Evolutionary conservation across 2,329 filamentous ascomycete genomes (phyloP).

Genomic region (Pyricularia grisea): DNA sequence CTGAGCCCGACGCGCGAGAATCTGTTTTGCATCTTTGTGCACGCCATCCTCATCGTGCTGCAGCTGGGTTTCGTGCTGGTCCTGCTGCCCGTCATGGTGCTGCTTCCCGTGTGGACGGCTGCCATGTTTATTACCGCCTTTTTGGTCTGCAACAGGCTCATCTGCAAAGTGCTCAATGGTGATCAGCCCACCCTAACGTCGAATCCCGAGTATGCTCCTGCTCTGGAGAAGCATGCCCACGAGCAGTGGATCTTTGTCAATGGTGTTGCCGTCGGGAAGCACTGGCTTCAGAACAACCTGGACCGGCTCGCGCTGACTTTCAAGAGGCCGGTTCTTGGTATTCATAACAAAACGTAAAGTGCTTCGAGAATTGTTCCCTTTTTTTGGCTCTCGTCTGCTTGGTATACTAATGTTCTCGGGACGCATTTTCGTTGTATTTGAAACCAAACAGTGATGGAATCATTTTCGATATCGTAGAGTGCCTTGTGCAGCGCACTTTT

Average conservation of each 20-base stretch:
- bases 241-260: conserved; percentile 80
- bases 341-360: conserved; percentile 61
- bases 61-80: conserved; percentile 48
- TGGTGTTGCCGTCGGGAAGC: conserved; percentile 55
- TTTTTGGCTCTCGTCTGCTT: neutral
- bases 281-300: conserved; percentile 63
- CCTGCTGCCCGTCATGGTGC: conserved; percentile 40
- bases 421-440: neutral
- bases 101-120: conserved; percentile 41
- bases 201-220: conserved; percentile 40
- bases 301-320: conserved; percentile 65
- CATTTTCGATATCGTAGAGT: conserved; percentile 69
- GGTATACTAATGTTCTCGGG: neutral
- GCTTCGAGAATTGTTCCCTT: neutral
- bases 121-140: conserved; percentile 29
- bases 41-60: conserved; percentile 46
- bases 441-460: conserved; percentile 40
- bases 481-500: conserved; percentile 67
- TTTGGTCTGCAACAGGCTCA: conserved; percentile 36
- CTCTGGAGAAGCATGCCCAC: conserved; percentile 38
- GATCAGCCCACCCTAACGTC: conserved; percentile 37
- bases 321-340: conserved; percentile 57
- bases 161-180: conserved; percentile 48
- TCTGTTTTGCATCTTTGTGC: conserved; percentile 44
- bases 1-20: conserved; percentile 50